These are phyloP conservation scores for Pythium graminicola DNA, from an alignment of 352 stramenopile genomes.

Conservation along the genomic window DNA sequence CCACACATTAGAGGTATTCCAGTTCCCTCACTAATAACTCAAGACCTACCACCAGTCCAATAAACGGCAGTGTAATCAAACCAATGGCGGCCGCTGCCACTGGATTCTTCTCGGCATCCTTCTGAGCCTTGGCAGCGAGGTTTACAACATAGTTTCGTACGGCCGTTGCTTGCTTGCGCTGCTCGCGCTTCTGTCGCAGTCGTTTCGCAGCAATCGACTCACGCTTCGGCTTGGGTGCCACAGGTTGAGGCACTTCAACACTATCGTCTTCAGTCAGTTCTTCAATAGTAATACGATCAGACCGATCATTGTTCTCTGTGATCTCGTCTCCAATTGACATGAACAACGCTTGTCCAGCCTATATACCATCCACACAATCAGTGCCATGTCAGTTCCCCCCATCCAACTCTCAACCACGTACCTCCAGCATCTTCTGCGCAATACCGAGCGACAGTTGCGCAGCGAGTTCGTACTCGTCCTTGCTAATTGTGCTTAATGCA, in stretches of 20 bases:
- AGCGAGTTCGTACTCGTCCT: conserved; percentile 60
- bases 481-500: conserved; percentile 61
- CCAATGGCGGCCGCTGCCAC: conserved; percentile 55
- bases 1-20: not conserved
- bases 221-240: conserved; percentile 1
- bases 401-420: conserved; percentile 9
- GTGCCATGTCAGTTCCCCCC: not conserved
- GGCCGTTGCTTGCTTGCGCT: conserved; percentile 30
- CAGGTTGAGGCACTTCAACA: not conserved
- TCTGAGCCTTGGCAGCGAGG: conserved; percentile 34
- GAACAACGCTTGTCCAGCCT: conserved; percentile 60
- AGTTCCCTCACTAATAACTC: not conserved
- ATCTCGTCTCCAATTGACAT: conserved; percentile 61
- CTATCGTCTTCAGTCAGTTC: conserved; percentile 40
- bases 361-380: not conserved
- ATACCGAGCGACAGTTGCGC: conserved; percentile 70
- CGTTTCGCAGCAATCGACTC: conserved; percentile 12
- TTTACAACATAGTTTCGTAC: conserved; percentile 45
- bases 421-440: conserved; percentile 61
- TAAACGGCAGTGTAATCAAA: conserved; percentile 58
- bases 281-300: conserved; percentile 66
- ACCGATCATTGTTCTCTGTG: conserved; percentile 27
- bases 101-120: conserved; percentile 45
- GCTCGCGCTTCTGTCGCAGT: conserved; percentile 18
- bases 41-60: conserved; percentile 58